Conservation (phyloP, 345 rosid species). For the Citrus mangshanensis region DNA sequence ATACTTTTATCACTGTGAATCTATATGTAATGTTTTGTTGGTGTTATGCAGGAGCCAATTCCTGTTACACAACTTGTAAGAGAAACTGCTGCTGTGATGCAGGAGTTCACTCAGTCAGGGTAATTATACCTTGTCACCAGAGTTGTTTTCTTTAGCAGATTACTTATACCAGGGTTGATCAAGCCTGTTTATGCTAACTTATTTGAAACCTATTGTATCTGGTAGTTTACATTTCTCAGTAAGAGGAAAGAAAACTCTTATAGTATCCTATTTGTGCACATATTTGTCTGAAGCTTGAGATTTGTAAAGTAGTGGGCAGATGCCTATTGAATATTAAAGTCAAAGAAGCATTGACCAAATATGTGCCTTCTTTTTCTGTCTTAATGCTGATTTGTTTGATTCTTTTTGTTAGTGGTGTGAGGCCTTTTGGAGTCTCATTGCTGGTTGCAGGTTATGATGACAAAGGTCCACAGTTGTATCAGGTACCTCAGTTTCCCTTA, state of each 20-base stretch:
- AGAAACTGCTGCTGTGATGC: conserved; percentile 99
- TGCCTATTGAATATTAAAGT: background rate
- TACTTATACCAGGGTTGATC: background rate
- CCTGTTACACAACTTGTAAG: conserved; percentile 98
- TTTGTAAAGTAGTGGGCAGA: background rate
- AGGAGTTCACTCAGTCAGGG: conserved; percentile 98
- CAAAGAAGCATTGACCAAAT: background rate
- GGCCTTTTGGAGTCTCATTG: conserved; percentile 95
- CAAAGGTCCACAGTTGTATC: conserved; percentile 91
- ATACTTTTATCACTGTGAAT: background rate
- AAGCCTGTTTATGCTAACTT: background rate
- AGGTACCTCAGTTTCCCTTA: conserved; percentile 43
- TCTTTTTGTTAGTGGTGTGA: conserved; percentile 61
- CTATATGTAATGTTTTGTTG: background rate
- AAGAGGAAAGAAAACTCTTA: background rate
- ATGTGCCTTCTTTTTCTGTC: background rate
- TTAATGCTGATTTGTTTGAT: conserved; percentile 6
- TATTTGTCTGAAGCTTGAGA: background rate
- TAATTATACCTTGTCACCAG: conserved; percentile 21
- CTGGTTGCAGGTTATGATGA: conserved; percentile 92
- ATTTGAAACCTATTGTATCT: background rate
- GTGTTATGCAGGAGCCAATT: conserved; percentile 70
- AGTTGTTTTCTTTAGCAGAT: background rate
- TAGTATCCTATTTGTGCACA: background rate
- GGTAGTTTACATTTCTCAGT: background rate